Base-by-base conservation (phyloP, 768 basidiomycete species). In the Auricularia auricula-judae region DNA sequence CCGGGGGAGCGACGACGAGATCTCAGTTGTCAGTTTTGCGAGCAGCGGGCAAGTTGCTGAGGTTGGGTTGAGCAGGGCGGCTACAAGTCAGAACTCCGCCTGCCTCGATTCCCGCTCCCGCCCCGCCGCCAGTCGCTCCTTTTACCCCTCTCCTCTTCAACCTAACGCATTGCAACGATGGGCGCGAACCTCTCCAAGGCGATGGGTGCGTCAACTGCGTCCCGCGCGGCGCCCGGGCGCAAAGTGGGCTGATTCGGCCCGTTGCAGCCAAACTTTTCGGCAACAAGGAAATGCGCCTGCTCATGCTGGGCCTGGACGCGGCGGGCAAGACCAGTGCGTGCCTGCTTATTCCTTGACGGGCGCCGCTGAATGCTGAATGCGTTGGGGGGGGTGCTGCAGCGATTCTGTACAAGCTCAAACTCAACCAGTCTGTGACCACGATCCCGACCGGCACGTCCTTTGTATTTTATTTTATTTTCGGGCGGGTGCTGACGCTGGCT, bases 381-480 rank as follows among this genome's bases (percentile, higher is more conserved):
- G 29, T 29, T 29, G 29, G 29, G 36, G 36, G 11, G 23, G 1
- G 18, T 54, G 1, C 11, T 34, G 16, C 75, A 98, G 96, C 96
- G 56, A 98, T 98, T 73, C 84, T 98, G 59, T 98, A 98, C 82
- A 98, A 98, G 75, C 87, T 98, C 77, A 98, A 98, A 79, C 79
- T 98, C 75, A 97, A 98, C 78, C 95, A 98, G 78, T 94, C 92
- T 61, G 96, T 98, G 65, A 98, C 96, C 23, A 98, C 96, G 23
- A 98, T 98, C 72, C 96, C 96, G 66, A 98, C 96, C 65, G 93
- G 93, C 89, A 62, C 63, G 82, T 74, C 33, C 23, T 62, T 18
- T 12, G 18, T 51, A 18, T 21, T 21, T 21, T 11, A 18, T 11
- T 18, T 11, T 36, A 34, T 68, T 58, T 35, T 63, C 29, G 36